Conservation (phyloP, 2,329 filamentous ascomycete species). For the Aspergillus sp. region DNA sequence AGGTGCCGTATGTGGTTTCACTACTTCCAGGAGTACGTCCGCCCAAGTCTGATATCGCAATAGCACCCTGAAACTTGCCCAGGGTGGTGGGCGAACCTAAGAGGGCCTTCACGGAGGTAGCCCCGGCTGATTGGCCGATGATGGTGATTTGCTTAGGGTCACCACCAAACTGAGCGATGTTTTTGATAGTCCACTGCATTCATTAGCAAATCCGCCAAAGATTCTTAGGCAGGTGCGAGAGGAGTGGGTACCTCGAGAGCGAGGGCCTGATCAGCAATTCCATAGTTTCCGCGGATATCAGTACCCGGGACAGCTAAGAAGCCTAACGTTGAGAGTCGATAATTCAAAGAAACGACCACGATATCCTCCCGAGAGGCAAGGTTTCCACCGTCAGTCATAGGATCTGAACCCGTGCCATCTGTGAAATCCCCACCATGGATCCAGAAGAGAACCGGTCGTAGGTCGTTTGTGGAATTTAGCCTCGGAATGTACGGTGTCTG, state of each 20-base stretch:
- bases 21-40: constrained; percentile 61
- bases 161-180: constrained; percentile 54
- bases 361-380: constrained; percentile 63
- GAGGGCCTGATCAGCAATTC: constrained; percentile 56
- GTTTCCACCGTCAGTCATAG: constrained; percentile 56
- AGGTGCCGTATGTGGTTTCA: constrained; percentile 53
- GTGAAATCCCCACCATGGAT: constrained; percentile 64
- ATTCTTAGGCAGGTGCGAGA: neutral
- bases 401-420: constrained; percentile 46
- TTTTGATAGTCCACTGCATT: constrained; percentile 48
- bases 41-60: constrained; percentile 49
- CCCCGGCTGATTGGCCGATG: constrained; percentile 54
- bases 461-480: constrained; percentile 40
- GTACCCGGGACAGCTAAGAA: constrained; percentile 62
- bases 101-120: constrained; percentile 59
- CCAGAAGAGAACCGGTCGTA: constrained; percentile 56
- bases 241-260: constrained; percentile 44
- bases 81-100: constrained; percentile 32
- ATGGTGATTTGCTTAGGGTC: constrained; percentile 52
- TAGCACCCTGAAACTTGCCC: constrained; percentile 22
- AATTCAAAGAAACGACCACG: constrained; percentile 64
- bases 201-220: constrained; percentile 8
- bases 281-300: constrained; percentile 57
- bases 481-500: constrained; percentile 53
- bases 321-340: constrained; percentile 61